phyloP scores from a whole-genome alignment of 768 basidiomycete species.

The Mycena sanguinolenta region DNA sequence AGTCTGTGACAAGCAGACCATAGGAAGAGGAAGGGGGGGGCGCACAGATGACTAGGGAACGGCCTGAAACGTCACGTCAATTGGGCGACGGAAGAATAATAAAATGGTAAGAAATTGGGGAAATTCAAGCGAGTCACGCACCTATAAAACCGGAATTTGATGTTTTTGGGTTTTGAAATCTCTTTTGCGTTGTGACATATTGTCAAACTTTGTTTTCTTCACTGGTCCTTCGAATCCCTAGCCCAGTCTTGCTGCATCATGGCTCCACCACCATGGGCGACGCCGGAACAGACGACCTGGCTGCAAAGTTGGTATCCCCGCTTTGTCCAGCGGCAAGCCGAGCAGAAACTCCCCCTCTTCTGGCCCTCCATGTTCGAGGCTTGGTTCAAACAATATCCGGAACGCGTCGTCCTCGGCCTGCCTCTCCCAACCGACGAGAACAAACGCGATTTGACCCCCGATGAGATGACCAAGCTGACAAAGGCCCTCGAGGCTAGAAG shows the following conservation, averaged over 20 bases:
- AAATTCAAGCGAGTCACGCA: too few relatives aligned
- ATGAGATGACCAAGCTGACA: neutral
- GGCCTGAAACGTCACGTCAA: too few relatives aligned
- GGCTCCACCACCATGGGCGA: neutral
- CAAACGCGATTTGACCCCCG: neutral
- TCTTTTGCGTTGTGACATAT: too few relatives aligned
- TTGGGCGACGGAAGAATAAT: too few relatives aligned
- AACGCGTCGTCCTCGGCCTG: neutral
- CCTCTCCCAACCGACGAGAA: neutral
- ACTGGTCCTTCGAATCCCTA: neutral
- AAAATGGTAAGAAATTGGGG: too few relatives aligned
- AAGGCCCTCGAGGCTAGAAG: neutral
- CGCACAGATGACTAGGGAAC: too few relatives aligned
- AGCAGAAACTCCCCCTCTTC: slow-evolving; percentile 9
- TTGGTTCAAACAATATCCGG: neutral
- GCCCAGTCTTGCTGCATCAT: neutral
- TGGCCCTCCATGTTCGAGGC: neutral
- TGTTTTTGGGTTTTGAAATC: too few relatives aligned
- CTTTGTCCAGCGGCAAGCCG: slow-evolving; percentile 8
- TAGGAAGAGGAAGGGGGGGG: too few relatives aligned
- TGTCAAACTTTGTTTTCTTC: too few relatives aligned
- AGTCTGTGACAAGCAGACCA: too few relatives aligned
- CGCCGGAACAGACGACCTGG: neutral
- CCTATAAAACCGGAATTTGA: too few relatives aligned
- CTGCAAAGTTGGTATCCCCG: neutral